These are phyloP conservation scores for Endotrypanum monterogeii DNA, from an alignment of 208 protist genomes.

Conservation along the genomic window DNA sequence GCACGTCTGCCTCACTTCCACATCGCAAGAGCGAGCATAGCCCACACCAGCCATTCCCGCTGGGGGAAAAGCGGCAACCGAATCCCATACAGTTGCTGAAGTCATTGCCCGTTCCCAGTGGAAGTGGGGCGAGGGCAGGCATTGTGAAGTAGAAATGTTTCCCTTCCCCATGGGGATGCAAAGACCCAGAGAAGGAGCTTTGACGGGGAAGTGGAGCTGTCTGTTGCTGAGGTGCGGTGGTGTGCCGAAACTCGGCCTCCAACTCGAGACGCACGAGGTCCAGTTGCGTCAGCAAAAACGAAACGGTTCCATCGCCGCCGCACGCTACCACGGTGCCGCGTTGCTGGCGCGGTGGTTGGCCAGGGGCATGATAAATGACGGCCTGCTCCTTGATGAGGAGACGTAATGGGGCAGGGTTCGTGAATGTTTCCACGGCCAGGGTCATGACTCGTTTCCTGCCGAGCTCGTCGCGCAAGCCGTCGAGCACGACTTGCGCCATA, in stretches of 20 bases:
- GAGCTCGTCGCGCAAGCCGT: conserved; percentile 45
- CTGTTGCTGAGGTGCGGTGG: conserved; percentile 1
- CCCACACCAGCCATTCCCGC: conserved; percentile 9
- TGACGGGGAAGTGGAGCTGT: conserved; percentile 1
- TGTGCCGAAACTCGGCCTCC: conserved; percentile 30
- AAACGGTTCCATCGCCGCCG: conserved; percentile 86
- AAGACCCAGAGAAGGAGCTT: background rate
- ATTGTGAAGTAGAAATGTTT: conserved; percentile 38
- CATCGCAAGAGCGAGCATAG: conserved; percentile 22
- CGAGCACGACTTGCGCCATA: conserved; percentile 36
- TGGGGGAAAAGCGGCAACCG: conserved; percentile 50
- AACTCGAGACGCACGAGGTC: conserved; percentile 55
- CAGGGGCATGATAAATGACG: conserved; percentile 37
- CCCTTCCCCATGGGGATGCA: background rate
- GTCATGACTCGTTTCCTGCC: conserved; percentile 52
- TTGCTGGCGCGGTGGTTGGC: conserved; percentile 13
- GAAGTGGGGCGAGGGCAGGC: conserved; percentile 74
- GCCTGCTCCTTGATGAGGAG: conserved; percentile 63
- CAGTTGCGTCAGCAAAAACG: conserved; percentile 78
- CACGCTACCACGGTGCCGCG: conserved; percentile 81
- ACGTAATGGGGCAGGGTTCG: conserved; percentile 44
- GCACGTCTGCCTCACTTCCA: conserved; percentile 20
- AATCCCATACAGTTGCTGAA: conserved; percentile 83
- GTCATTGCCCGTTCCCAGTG: conserved; percentile 88
- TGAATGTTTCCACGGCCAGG: conserved; percentile 53